Percentiles rank a stretch among this genome's conserved stretches.
phyloP scores from a whole-genome alignment of 768 basidiomycete genomes.

The Xerocomellus chrysenteron region DNA sequence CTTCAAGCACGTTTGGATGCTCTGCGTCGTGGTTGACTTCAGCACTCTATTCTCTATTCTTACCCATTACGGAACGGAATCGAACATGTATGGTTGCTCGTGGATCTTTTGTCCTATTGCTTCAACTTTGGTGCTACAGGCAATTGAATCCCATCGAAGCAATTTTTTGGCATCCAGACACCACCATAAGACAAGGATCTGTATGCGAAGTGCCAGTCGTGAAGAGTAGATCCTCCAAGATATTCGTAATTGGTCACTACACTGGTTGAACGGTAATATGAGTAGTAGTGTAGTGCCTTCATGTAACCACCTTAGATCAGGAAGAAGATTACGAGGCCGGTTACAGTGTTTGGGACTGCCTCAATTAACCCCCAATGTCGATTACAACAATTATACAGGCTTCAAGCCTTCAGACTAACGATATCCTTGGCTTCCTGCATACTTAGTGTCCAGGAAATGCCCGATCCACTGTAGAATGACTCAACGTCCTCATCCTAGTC shows the following conservation, averaged over 20 bases:
- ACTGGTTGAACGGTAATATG: not conserved
- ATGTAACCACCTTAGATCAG: no score
- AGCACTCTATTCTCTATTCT: not conserved
- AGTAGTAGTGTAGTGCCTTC: not conserved
- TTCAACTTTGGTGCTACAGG: not conserved
- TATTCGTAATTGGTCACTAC: not conserved
- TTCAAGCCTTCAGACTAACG: constrained; percentile 52
- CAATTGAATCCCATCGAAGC: not conserved
- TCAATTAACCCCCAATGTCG: not conserved
- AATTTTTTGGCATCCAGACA: not conserved
- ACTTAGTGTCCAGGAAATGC: constrained; percentile 84
- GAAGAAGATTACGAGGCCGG: not conserved
- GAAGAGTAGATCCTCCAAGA: not conserved
- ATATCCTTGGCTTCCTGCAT: constrained; percentile 74
- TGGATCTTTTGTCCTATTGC: not conserved
- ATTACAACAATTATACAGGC: constrained; percentile 1
- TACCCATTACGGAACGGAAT: constrained; percentile 8
- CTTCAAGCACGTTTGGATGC: constrained; percentile 93
- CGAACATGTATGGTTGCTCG: constrained; percentile 2
- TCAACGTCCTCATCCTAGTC: constrained; percentile 89
- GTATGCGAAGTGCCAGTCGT: not conserved
- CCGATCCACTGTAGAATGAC: constrained; percentile 91
- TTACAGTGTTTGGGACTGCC: not conserved
- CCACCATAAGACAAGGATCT: no score
- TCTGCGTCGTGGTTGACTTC: constrained; percentile 62